Percentiles rank a stretch among this genome's conserved stretches.
These are phyloP conservation scores for Nicotiana sylvestris DNA, from an alignment of 257 asterid species.

Conservation along the genomic window DNA sequence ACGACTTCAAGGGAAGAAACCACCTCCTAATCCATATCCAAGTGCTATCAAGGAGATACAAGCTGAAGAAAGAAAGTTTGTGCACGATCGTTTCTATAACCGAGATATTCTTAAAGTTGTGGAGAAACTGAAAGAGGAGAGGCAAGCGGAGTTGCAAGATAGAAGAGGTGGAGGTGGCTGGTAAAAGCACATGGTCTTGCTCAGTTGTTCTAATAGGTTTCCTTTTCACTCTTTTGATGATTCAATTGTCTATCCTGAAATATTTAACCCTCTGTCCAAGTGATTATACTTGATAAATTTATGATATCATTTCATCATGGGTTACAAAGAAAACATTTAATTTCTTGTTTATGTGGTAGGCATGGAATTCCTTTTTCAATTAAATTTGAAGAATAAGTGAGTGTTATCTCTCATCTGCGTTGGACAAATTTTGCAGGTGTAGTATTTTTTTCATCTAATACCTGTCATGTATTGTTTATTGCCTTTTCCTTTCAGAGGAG, in stretches of 20 bases:
- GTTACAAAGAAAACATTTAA: neutral
- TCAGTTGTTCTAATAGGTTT: neutral
- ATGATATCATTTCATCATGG: neutral
- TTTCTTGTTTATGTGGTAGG: neutral
- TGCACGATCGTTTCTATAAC: slow-evolving; percentile 54
- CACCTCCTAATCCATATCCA: slow-evolving; percentile 77
- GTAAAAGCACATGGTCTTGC: neutral
- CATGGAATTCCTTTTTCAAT: neutral
- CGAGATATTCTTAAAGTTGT: slow-evolving; percentile 29
- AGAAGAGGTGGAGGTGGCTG: slow-evolving; percentile 31
- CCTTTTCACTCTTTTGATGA: neutral
- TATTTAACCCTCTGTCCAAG: neutral
- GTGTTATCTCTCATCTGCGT: neutral
- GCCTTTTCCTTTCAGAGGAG: neutral
- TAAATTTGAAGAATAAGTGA: neutral
- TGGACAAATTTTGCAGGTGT: neutral
- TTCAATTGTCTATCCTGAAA: neutral
- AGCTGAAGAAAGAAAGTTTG: slow-evolving; percentile 63
- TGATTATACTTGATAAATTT: neutral
- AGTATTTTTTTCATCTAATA: neutral
- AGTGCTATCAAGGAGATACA: slow-evolving; percentile 76
- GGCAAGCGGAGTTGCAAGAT: slow-evolving; percentile 34
- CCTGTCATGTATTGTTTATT: neutral
- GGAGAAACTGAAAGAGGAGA: slow-evolving; percentile 43
- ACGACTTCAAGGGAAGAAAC: slow-evolving; percentile 61